Evolutionary conservation across 2,329 filamentous ascomycete species (phyloP).

Genomic region (Coniella vitis): DNA sequence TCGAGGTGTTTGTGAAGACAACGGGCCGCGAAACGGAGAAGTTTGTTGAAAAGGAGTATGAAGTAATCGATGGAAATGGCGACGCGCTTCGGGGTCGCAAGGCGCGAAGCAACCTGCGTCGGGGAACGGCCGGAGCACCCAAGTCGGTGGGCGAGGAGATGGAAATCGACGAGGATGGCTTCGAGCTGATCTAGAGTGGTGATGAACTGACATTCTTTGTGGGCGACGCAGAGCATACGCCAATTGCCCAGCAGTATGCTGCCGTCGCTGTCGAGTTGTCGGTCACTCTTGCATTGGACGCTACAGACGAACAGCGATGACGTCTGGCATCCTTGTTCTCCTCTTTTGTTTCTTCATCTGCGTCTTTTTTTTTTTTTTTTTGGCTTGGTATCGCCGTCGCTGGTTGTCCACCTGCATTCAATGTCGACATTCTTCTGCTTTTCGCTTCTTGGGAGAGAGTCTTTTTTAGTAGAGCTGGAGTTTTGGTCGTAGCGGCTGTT

Average conservation of each 20-base stretch:
- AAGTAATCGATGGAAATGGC: slow-evolving; percentile 39
- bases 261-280: no score
- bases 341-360: not conserved
- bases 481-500: slow-evolving; percentile 1
- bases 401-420: no score
- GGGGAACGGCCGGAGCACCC: slow-evolving; percentile 17
- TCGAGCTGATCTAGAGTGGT: slow-evolving; percentile 32
- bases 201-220: no score
- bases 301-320: no score
- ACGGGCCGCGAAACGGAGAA: slow-evolving; percentile 34
- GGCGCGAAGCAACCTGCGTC: slow-evolving; percentile 35
- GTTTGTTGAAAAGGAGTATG: slow-evolving; percentile 41
- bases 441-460: not conserved
- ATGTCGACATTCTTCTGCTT: no score
- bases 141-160: slow-evolving; percentile 20
- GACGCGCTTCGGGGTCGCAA: slow-evolving; percentile 36
- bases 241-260: no score
- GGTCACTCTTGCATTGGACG: no score
- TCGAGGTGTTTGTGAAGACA: slow-evolving; percentile 32
- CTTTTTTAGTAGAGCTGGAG: slow-evolving; percentile 2
- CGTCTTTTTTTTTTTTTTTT: not conserved
- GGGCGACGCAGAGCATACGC: no score
- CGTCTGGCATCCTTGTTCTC: not conserved
- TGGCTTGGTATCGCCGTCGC: no score
- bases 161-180: slow-evolving; percentile 33